These are phyloP conservation scores for Salix exigua DNA, from an alignment of 345 rosid genomes.

Conservation along the genomic window DNA sequence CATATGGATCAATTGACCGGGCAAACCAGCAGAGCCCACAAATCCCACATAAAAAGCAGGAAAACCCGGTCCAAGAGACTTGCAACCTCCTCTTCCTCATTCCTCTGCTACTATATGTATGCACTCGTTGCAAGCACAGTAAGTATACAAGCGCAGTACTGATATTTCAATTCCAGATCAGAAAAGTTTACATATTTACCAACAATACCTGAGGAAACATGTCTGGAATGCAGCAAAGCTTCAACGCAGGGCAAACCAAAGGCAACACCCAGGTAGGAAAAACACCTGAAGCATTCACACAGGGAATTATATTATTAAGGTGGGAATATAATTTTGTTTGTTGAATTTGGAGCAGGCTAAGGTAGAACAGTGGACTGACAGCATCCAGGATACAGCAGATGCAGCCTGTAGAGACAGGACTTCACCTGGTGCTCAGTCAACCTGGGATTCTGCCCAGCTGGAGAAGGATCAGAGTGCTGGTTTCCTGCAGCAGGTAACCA, in stretches of 20 bases:
- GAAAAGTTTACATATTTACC: not conserved
- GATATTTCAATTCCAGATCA: not conserved
- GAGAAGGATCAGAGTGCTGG: slow-evolving; percentile 7
- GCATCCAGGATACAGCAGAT: slow-evolving; percentile 5
- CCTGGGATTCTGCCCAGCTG: slow-evolving; percentile 5
- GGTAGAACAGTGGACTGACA: not conserved
- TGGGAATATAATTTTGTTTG: not conserved
- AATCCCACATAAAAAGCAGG: not conserved
- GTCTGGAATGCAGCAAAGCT: slow-evolving; percentile 16
- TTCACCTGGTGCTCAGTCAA: not conserved
- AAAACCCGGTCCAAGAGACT: not conserved
- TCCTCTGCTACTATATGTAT: not conserved
- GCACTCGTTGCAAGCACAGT: too few species aligned
- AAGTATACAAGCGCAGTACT: not conserved
- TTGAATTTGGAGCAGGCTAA: not conserved
- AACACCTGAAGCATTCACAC: too few species aligned
- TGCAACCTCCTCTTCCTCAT: not conserved
- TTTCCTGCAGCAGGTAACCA: slow-evolving; percentile 15
- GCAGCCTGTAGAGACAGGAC: slow-evolving; percentile 15
- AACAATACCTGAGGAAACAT: not conserved
- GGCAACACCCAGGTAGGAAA: not conserved
- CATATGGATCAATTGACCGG: not conserved
- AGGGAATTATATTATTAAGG: not conserved
- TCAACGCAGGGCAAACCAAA: slow-evolving; percentile 12
- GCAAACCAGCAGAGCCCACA: not conserved